These are phyloP conservation scores for Apiotrichum gracile DNA, from an alignment of 1,284 basidiomycete species.

Conservation along the genomic window DNA sequence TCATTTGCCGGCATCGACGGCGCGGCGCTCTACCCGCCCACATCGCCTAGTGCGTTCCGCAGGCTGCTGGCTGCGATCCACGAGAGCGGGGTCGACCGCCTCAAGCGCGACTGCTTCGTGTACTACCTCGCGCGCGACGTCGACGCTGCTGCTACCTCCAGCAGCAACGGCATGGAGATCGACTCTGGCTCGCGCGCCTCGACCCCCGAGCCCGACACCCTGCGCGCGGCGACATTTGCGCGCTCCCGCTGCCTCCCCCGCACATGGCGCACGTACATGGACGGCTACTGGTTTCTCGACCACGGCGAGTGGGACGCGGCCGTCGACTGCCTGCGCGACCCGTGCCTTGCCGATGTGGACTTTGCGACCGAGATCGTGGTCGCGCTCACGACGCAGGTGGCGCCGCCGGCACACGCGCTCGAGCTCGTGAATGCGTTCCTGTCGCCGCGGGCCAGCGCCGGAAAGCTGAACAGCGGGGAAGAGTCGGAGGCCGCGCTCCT, in stretches of 20 bases:
- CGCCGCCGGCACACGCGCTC: constrained; percentile 28
- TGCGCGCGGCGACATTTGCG: constrained; percentile 22
- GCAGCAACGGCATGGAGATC: constrained; percentile 17
- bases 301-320: constrained; percentile 32
- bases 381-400: constrained; percentile 27
- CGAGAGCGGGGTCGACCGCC: constrained; percentile 24
- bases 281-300: constrained; percentile 42
- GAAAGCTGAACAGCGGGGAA: not conserved
- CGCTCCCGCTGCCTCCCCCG: constrained; percentile 30
- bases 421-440: constrained; percentile 27
- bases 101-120: constrained; percentile 40
- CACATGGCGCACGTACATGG: constrained; percentile 36
- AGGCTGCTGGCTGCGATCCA: constrained; percentile 32
- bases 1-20: constrained; percentile 21
- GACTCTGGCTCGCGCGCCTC: constrained; percentile 9
- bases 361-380: constrained; percentile 33
- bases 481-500: constrained; percentile 25
- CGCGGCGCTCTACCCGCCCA: constrained; percentile 33
- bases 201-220: not conserved
- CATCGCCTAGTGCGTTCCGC: constrained; percentile 28
- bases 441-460: constrained; percentile 4
- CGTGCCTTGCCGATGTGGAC: constrained; percentile 34
- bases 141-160: constrained; percentile 7
- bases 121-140: constrained; percentile 40
- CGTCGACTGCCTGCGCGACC: constrained; percentile 25